Percentiles rank a stretch among this genome's conserved stretches.
These are phyloP conservation scores for Paecilomyces dactylethromorphus DNA, from an alignment of 2,329 filamentous ascomycete species.

Conservation along the genomic window DNA sequence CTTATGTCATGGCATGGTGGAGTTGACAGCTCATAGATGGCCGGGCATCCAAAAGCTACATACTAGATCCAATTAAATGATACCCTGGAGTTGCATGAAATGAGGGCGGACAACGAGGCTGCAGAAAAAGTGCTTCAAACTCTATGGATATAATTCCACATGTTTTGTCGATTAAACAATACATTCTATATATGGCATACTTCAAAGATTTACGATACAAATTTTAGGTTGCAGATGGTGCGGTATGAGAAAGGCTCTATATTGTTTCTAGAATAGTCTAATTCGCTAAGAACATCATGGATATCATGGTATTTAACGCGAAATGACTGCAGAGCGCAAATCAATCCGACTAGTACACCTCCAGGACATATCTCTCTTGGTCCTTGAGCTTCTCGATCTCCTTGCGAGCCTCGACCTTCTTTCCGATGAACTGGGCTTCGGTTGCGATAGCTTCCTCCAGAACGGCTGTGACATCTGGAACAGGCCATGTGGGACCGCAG, in stretches of 20 bases:
- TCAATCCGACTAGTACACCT: constrained; percentile 69
- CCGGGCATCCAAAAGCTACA: background rate
- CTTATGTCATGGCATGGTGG: background rate
- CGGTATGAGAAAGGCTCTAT: background rate
- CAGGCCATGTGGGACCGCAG: constrained; percentile 96
- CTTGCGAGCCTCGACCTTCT: constrained; percentile 78
- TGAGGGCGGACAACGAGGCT: background rate
- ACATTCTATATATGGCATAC: background rate
- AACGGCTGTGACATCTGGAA: constrained; percentile 91
- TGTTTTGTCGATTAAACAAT: no score
- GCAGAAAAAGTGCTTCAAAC: background rate
- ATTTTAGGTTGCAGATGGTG: background rate
- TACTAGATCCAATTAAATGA: background rate
- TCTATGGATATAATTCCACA: background rate
- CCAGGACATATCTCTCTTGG: constrained; percentile 84
- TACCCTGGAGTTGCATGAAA: background rate
- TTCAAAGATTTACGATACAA: background rate
- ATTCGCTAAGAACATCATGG: background rate
- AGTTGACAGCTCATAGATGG: background rate
- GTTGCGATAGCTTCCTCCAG: constrained; percentile 82
- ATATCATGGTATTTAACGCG: background rate
- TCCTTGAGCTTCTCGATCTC: constrained; percentile 99
- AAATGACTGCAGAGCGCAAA: background rate
- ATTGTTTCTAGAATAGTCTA: background rate
- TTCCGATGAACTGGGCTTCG: constrained; percentile 60